Base-by-base conservation (phyloP, 495 filamentous ascomycete genomes). In the Penicillium ucsense region DNA sequence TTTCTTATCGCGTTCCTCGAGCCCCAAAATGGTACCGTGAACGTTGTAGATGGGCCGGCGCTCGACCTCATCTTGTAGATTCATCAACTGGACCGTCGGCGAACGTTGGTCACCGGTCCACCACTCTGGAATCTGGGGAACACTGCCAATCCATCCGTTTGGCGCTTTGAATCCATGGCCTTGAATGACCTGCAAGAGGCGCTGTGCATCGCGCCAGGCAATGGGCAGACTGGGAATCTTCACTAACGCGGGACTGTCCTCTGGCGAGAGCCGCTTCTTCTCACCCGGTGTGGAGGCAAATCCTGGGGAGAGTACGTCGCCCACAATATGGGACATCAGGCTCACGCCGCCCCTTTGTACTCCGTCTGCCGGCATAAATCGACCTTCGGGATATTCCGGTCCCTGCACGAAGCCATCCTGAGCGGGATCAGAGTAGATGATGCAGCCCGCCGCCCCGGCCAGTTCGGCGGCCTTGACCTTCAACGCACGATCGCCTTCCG, bases 401-500 rank as follows among this genome's bases (percentile, higher is more conserved):
- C 85, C 87, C 42, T 76, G 76, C 35, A 77, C 52, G 55, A 86
- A 89, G 6, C 86, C 87, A 56, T 94, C 84, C 40, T 94, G 82
- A 1, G 75, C 71, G 0, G 89, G 91, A 63, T 96, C 91, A 34
- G 83, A 91, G 67, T 94, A 98, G 50, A 95, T 88, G 34, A 98
- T 79, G 55, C 87, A 92, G 3, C 91, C 92, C 3, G 73, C 81
- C 45, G 86, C 90, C 3, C 91, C 92, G 2, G 81, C 82, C 47
- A 85, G 56, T 64, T 97, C 86, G 4, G 92, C 92, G 3, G 86
- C 88, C 65, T 90, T 94, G 46, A 98, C 78, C 66, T 95, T 95
- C 54, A 94, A 57, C 8, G 80, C 85, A 29, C 77, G 66, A 63
- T 91, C 84, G 4, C 65, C 60, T 57, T 89, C 82, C 1, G 80